phyloP scores from a whole-genome alignment of 345 rosid genomes.

The Tarenaya hassleriana region DNA sequence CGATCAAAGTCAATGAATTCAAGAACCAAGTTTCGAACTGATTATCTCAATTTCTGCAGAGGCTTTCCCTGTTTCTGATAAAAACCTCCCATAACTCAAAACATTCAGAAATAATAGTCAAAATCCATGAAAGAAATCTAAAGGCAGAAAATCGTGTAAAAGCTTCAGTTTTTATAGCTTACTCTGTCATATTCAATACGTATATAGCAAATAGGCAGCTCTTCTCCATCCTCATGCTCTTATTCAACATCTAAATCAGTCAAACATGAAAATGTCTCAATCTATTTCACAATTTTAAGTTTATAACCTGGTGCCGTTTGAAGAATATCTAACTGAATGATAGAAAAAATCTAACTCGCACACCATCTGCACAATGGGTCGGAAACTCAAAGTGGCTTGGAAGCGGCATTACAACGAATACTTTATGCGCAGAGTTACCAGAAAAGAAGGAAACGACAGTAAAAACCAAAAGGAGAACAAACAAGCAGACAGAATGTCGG shows the following conservation, averaged over 20 bases:
- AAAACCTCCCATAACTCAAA: neutral
- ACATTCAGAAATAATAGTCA: neutral
- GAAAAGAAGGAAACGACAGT: neutral
- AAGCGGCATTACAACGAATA: constrained; percentile 21
- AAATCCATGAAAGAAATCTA: neutral
- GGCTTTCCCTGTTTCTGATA: neutral
- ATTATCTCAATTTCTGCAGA: neutral
- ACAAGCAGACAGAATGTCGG: neutral
- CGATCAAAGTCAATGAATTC: neutral
- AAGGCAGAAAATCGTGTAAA: neutral
- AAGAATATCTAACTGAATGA: no score
- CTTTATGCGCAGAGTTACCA: constrained; percentile 18
- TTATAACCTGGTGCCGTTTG: no score
- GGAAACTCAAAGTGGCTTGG: neutral
- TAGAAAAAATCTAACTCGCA: no score
- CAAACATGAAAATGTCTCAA: no score
- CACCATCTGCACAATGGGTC: no score
- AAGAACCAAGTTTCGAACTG: neutral
- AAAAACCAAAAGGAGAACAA: neutral
- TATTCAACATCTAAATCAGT: no score
- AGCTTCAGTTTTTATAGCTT: no score
- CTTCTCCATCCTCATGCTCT: no score
- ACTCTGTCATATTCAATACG: no score
- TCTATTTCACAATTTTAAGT: no score
- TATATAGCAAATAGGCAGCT: no score